These are phyloP conservation scores for Umbelopsis isabellina DNA, from an alignment of 192 early-diverging fungal species.

Conservation along the genomic window DNA sequence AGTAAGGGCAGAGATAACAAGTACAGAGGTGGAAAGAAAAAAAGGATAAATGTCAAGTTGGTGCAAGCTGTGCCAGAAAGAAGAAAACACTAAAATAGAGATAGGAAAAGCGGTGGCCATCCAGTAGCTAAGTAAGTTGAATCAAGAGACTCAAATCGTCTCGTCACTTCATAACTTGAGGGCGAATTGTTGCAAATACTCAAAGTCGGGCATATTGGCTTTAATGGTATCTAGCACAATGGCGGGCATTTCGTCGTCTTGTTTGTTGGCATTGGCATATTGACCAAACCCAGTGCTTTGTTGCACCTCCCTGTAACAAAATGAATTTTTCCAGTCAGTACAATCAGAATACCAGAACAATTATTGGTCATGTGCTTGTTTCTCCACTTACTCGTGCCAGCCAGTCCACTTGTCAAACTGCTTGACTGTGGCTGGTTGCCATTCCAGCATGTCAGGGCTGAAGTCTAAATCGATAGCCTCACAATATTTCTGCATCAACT, in stretches of 20 bases:
- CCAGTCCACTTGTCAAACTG: constrained; percentile 22
- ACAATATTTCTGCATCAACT: constrained; percentile 11
- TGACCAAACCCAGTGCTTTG: constrained; percentile 11
- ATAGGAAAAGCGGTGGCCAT: no score
- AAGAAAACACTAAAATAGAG: no score
- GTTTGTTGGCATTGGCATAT: not conserved
- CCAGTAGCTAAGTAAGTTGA: no score
- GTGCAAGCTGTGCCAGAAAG: no score
- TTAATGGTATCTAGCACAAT: not conserved
- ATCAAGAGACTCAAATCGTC: not conserved
- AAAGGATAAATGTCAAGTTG: no score
- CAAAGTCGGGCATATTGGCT: constrained; percentile 16
- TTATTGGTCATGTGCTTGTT: not conserved
- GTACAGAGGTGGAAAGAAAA: no score
- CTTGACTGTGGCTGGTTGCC: constrained; percentile 6
- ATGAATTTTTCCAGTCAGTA: not conserved
- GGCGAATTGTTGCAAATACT: constrained; percentile 1
- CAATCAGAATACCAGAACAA: no score
- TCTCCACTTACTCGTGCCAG: constrained; percentile 17
- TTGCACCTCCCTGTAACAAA: not conserved
- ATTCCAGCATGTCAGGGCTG: constrained; percentile 3
- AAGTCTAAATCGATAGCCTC: constrained; percentile 10
- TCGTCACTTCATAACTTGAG: not conserved
- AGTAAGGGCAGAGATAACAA: no score
- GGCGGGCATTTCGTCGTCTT: constrained; percentile 5